A percentile compares a stretch with the other conserved stretches of the same genome.
These are phyloP conservation scores for Coniochaeta sp. DNA, from an alignment of 2,329 filamentous ascomycete species.

Conservation along the genomic window DNA sequence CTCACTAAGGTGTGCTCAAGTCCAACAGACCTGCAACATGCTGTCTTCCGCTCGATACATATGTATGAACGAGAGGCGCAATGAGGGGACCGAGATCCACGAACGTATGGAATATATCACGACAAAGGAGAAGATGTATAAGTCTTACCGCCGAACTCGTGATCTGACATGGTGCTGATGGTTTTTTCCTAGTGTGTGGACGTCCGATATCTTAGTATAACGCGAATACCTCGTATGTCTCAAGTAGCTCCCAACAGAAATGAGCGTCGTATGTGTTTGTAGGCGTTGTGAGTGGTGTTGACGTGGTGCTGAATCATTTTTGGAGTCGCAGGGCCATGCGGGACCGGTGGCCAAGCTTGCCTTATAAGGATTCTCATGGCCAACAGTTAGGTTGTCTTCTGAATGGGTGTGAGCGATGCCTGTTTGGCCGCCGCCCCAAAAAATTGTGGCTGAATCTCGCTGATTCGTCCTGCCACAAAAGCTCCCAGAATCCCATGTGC, in stretches of 20 bases:
- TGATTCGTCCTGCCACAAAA: background rate
- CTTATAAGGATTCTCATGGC: background rate
- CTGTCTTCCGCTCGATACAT: background rate
- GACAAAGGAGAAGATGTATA: background rate
- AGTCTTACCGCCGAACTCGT: slow-evolving; percentile 52
- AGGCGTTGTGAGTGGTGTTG: background rate
- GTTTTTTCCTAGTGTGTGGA: background rate
- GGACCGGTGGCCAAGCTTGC: background rate
- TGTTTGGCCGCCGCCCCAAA: background rate
- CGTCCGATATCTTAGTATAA: background rate
- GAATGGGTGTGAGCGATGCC: background rate
- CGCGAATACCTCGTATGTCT: slow-evolving; percentile 27
- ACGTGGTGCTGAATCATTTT: background rate
- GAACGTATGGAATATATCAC: background rate
- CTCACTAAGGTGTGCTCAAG: background rate
- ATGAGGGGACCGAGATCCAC: background rate
- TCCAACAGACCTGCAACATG: slow-evolving; percentile 6
- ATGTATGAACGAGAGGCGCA: background rate
- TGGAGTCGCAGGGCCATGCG: background rate
- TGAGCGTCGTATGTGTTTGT: background rate
- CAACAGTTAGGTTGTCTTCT: background rate
- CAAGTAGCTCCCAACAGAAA: background rate
- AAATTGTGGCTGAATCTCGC: background rate
- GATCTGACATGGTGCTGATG: slow-evolving; percentile 48
- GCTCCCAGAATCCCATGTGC: background rate